phyloP scores from a whole-genome alignment of 192 early-diverging fungal species.

The Spizellomyces punctatus region DNA sequence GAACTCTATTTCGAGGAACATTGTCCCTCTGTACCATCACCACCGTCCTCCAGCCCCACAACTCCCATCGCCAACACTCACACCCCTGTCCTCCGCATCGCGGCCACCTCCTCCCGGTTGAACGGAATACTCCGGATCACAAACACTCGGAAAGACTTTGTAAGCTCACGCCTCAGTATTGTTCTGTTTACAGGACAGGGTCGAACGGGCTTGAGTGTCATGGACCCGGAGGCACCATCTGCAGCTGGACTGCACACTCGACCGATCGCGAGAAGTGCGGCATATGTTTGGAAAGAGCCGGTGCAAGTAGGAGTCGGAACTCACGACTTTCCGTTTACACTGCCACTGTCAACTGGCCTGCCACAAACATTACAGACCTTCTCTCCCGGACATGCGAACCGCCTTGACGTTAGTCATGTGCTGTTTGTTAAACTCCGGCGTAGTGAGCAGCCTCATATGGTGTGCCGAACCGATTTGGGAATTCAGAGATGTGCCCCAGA shows the following conservation, averaged over 20 bases:
- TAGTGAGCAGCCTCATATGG: neutral
- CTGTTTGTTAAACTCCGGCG: conserved; percentile 23
- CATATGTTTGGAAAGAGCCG: conserved; percentile 24
- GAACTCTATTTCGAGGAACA: conserved; percentile 14
- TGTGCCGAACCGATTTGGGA: conserved; percentile 4
- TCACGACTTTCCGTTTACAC: conserved; percentile 18
- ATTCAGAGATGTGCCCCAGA: conserved; percentile 14
- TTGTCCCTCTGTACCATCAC: neutral
- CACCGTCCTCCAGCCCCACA: neutral
- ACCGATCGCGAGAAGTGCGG: conserved; percentile 23
- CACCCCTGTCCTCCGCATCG: conserved; percentile 13
- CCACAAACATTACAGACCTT: conserved; percentile 14
- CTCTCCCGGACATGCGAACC: conserved; percentile 9
- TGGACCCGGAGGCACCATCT: conserved; percentile 24
- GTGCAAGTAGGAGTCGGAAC: conserved; percentile 14
- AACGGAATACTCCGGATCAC: conserved; percentile 10
- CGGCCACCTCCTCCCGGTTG: neutral
- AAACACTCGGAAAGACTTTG: conserved; percentile 2
- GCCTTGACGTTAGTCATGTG: conserved; percentile 13
- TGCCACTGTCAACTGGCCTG: conserved; percentile 13
- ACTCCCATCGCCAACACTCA: conserved; percentile 3
- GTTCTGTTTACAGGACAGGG: conserved; percentile 27
- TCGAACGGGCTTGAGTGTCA: conserved; percentile 6
- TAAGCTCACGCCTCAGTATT: conserved; percentile 16
- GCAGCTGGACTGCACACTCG: conserved; percentile 21